Conservation (phyloP, 2,329 filamentous ascomycete genomes). For the Drechslerella stenobrocha region DNA sequence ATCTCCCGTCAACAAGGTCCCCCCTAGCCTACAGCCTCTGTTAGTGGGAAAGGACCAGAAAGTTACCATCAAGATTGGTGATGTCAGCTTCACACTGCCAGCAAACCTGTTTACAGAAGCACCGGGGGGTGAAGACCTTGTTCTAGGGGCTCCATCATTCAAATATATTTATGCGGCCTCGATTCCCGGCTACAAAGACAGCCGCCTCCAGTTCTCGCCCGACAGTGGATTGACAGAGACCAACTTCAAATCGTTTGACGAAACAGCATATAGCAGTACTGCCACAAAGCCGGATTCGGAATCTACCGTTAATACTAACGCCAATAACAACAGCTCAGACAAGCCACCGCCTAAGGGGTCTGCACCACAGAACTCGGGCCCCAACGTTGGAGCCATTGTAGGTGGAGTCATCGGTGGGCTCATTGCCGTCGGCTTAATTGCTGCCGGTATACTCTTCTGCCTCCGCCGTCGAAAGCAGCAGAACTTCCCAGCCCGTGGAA, state of each 20-base stretch:
- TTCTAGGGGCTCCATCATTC: constrained; percentile 34
- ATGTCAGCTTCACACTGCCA: constrained; percentile 11
- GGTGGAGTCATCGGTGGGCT: constrained; percentile 60
- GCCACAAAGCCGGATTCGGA: constrained; percentile 11
- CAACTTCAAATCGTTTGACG: constrained; percentile 14
- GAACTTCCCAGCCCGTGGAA: constrained; percentile 2
- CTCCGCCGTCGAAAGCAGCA: constrained; percentile 54
- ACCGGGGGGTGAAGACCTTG: not conserved
- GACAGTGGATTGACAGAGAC: not conserved
- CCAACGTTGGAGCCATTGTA: constrained; percentile 57
- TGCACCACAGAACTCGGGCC: constrained; percentile 11
- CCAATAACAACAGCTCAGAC: not conserved
- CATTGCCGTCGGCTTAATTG: constrained; percentile 57
- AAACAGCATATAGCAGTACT: constrained; percentile 3
- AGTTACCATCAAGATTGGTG: constrained; percentile 6
- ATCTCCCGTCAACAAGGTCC: constrained; percentile 12
- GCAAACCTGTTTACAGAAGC: not conserved
- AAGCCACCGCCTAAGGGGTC: not conserved
- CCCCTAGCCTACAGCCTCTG: not conserved
- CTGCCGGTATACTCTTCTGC: constrained; percentile 57
- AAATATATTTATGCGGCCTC: constrained; percentile 17
- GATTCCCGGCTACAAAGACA: not conserved
- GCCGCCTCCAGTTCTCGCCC: constrained; percentile 4
- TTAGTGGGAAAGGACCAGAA: not conserved
- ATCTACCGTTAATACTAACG: not conserved